Conservation (phyloP, 2,329 filamentous ascomycete genomes). For the Colletotrichum sp. region DNA sequence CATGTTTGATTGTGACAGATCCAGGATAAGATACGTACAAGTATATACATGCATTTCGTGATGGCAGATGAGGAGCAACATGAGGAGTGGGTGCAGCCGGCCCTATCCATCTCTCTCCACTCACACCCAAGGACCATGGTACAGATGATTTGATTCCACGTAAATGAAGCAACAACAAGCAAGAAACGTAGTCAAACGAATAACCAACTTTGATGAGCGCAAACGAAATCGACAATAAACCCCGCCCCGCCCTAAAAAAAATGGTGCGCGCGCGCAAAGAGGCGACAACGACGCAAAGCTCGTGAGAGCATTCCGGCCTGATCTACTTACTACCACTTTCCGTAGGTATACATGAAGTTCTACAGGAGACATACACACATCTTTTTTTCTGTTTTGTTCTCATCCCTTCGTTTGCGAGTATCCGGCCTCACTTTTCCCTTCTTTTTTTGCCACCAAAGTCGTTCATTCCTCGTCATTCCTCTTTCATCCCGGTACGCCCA, state of each 20-base stretch:
- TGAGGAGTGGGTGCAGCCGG: not conserved
- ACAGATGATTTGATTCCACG: not conserved
- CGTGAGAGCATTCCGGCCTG: constrained; percentile 26
- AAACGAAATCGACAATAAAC: not conserved
- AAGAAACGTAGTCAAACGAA: not conserved
- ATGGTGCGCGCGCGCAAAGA: not conserved
- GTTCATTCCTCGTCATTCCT: not conserved
- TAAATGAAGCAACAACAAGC: not conserved
- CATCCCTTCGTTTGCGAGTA: constrained; percentile 17
- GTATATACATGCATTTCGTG: not conserved
- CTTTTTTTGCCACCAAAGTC: not conserved
- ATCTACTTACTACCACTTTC: constrained; percentile 13
- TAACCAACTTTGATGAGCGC: not conserved
- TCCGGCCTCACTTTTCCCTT: constrained; percentile 3
- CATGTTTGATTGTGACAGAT: not conserved
- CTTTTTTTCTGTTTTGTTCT: constrained; percentile 2
- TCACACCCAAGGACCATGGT: not conserved
- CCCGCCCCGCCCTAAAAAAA: not conserved
- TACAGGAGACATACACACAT: constrained; percentile 4
- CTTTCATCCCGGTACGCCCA: not conserved
- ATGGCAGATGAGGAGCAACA: not conserved
- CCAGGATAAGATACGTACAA: not conserved
- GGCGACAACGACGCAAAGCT: constrained; percentile 15
- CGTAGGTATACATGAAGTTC: constrained; percentile 18
- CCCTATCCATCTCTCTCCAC: not conserved